Conservation (phyloP, 306 rosid species). For the Purshia tridentata region DNA sequence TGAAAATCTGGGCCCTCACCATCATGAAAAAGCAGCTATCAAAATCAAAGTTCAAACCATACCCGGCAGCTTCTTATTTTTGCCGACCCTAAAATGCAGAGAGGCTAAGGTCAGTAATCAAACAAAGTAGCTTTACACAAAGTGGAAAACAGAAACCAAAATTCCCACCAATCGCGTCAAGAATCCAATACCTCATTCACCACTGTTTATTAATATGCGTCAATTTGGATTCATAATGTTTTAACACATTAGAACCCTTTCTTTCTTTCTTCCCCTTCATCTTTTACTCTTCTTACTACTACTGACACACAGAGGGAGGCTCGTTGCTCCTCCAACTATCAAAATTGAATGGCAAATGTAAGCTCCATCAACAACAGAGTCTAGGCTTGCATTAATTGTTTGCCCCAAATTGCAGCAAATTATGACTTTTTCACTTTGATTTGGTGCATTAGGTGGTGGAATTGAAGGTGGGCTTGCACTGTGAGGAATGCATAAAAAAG, state of each 20-base stretch:
- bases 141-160: constrained; percentile 24
- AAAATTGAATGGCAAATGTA: constrained; percentile 50
- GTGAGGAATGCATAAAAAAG: constrained; percentile 86
- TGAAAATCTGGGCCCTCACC: constrained; percentile 7
- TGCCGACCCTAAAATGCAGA: constrained; percentile 30
- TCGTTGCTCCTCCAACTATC: not conserved
- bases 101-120: constrained; percentile 34
- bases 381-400: not conserved
- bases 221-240: too few species aligned
- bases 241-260: not conserved
- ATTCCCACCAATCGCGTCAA: constrained; percentile 31
- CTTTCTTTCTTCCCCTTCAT: not conserved
- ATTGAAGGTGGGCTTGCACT: constrained; percentile 79
- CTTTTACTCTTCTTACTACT: not conserved
- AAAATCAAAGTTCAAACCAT: constrained; percentile 12
- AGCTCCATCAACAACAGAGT: not conserved
- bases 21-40: not conserved
- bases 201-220: constrained; percentile 1
- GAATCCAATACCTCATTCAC: constrained; percentile 50
- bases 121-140: constrained; percentile 31
- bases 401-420: too few species aligned
- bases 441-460: constrained; percentile 59
- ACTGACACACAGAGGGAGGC: too few species aligned
- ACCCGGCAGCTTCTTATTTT: constrained; percentile 27
- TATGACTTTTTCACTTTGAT: not conserved